Evolutionary conservation across 2,329 filamentous ascomycete genomes (phyloP).

Genomic region (Clarireedia homoeocarpa): DNA sequence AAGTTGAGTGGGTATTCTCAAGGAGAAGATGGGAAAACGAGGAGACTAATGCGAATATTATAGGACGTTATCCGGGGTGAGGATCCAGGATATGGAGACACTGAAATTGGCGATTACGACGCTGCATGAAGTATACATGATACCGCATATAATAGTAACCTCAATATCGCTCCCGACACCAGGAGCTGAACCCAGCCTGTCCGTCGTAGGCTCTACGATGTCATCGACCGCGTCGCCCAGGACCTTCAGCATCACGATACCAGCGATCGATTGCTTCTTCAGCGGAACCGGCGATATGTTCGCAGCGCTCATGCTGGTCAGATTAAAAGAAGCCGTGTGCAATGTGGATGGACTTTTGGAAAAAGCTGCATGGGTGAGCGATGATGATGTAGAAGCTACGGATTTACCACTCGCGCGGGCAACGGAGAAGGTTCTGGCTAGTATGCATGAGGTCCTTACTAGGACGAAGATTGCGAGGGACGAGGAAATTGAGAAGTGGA

Average conservation of each 20-base stretch:
- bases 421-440: slow-evolving; percentile 78
- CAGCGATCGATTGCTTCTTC: slow-evolving; percentile 87
- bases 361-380: slow-evolving; percentile 64
- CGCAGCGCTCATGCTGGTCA: slow-evolving; percentile 78
- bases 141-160: slow-evolving; percentile 90
- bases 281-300: slow-evolving; percentile 98
- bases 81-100: slow-evolving; percentile 67
- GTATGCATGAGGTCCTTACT: slow-evolving; percentile 80
- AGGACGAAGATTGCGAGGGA: slow-evolving; percentile 60
- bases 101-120: slow-evolving; percentile 67
- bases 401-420: slow-evolving; percentile 79
- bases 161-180: slow-evolving; percentile 62
- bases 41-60: neutral
- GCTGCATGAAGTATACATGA: slow-evolving; percentile 65
- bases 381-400: slow-evolving; percentile 58
- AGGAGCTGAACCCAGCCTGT: slow-evolving; percentile 47
- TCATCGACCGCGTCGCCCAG: slow-evolving; percentile 58
- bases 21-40: neutral
- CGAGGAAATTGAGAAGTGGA: slow-evolving; percentile 49
- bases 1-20: slow-evolving; percentile 66
- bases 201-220: slow-evolving; percentile 71
- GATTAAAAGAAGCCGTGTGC: slow-evolving; percentile 74
- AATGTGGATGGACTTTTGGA: slow-evolving; percentile 39
- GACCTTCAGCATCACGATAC: slow-evolving; percentile 83
- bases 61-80: slow-evolving; percentile 76